Base-by-base conservation (phyloP, 1,139 yeast genomes). In the Kurtzmaniella quercitrusa region DNA sequence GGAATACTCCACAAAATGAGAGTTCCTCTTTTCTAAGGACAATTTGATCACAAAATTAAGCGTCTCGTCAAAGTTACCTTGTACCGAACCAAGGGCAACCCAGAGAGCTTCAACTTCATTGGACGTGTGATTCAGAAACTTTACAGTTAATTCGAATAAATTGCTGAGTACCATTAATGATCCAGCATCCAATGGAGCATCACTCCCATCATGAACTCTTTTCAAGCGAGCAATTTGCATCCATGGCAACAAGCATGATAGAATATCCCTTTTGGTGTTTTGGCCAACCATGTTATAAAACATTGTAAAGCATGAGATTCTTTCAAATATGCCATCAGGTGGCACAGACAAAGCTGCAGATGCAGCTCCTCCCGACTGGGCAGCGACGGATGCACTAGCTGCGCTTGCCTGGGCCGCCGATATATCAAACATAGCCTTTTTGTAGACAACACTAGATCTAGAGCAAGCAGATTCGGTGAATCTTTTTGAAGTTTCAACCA, bases 71-170 rank as follows among this genome's bases (percentile, higher is more conserved):
- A 85, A 83, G 55, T 93, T 91, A 10, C 81, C 74, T 34, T 78
- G 77, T 3, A 84, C 85, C 44, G 81, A 81, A 1, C 95, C 96
- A 34, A 93, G 69, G 0, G 97, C 94, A 3, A 87, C 89, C 99
- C 99, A 94, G 34, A 93, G 64, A 0, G 95, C 95, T 59, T 91
- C 98, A 9, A 93, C 88, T 54, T 90, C 97, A 54, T 85, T 85
- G 41, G 88, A 87, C 53, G 88, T 80, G 14, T 73, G 70, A 38
- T 83, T 82, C 44, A 91, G 80, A 53, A 84, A 87, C 45, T 81
- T 80, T 38, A 89, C 81, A 0, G 97, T 88, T 38, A 93, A 84
- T 54, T 89, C 97, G 61, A 90, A 81, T 45, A 93, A 64, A 53
- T 91, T 93, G 48, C 78, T 81, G 52, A 93, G 62, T 1, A 91